These are phyloP conservation scores for Globomyces pollinis-pini DNA, from an alignment of 192 early-diverging fungal genomes.

Conservation along the genomic window DNA sequence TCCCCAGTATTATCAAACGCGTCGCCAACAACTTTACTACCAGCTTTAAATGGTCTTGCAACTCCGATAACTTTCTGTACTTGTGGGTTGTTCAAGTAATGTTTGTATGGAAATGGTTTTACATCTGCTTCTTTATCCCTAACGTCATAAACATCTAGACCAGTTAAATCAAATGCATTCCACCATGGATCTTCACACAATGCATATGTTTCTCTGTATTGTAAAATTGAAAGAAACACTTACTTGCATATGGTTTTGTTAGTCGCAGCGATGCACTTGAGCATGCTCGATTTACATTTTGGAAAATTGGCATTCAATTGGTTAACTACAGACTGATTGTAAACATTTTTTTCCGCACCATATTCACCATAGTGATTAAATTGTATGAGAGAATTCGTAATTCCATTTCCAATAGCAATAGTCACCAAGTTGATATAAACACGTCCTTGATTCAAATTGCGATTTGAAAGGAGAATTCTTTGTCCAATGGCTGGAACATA, in stretches of 20 bases:
- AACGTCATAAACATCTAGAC: slow-evolving; percentile 89
- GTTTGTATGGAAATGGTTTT: slow-evolving; percentile 68
- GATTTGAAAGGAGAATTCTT: neutral
- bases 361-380: slow-evolving; percentile 77
- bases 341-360: no score
- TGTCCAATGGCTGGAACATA: neutral
- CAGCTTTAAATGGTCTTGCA: no score
- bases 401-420: slow-evolving; percentile 68
- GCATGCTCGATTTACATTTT: no score
- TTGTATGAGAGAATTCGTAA: slow-evolving; percentile 69
- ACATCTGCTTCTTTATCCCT: slow-evolving; percentile 69
- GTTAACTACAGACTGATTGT: no score
- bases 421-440: slow-evolving; percentile 6
- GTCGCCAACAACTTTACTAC: no score
- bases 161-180: slow-evolving; percentile 62
- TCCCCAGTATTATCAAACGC: no score
- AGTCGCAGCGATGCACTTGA: neutral
- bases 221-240: no score
- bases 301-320: no score
- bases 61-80: no score
- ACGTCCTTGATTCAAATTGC: neutral
- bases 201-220: no score
- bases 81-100: no score
- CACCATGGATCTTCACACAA: no score
- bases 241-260: neutral